Percentiles rank a stretch among this genome's conserved stretches.
Conservation (phyloP, 768 basidiomycete species). For the Cystobasidium ongulense region DNA sequence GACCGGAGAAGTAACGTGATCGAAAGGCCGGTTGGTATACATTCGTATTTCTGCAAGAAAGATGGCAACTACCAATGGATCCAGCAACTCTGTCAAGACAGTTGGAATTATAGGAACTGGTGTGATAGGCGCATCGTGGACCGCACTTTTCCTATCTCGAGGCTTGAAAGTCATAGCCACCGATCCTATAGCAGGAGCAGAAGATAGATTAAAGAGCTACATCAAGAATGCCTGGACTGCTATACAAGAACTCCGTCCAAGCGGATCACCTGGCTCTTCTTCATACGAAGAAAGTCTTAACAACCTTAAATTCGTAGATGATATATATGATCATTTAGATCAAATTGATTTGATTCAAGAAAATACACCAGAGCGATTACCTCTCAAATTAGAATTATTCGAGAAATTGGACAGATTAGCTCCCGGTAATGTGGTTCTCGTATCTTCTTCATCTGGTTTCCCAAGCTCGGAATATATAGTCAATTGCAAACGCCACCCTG, state of each 20-base stretch:
- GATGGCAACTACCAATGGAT: background rate
- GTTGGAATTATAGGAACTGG: background rate
- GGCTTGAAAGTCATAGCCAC: background rate
- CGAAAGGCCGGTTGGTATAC: background rate
- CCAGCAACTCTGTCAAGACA: constrained; percentile 3
- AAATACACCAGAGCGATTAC: constrained; percentile 1
- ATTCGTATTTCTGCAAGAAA: background rate
- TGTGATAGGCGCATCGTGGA: background rate
- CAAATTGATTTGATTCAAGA: constrained; percentile 13
- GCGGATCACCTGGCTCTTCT: background rate
- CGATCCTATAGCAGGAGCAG: background rate
- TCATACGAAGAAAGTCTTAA: background rate
- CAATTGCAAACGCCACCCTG: background rate
- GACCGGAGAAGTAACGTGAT: background rate
- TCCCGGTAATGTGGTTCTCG: background rate
- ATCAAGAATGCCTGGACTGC: constrained; percentile 2
- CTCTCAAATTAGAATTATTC: background rate
- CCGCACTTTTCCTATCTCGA: constrained; percentile 10
- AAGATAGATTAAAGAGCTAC: background rate
- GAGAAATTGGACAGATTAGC: background rate
- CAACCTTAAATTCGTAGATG: background rate
- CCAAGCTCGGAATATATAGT: background rate
- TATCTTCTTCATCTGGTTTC: constrained; percentile 8
- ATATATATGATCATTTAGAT: background rate
- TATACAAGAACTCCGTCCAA: background rate